These are phyloP conservation scores for Stephania japonica DNA, from an alignment of 164 flowering plant species.

Conservation along the genomic window DNA sequence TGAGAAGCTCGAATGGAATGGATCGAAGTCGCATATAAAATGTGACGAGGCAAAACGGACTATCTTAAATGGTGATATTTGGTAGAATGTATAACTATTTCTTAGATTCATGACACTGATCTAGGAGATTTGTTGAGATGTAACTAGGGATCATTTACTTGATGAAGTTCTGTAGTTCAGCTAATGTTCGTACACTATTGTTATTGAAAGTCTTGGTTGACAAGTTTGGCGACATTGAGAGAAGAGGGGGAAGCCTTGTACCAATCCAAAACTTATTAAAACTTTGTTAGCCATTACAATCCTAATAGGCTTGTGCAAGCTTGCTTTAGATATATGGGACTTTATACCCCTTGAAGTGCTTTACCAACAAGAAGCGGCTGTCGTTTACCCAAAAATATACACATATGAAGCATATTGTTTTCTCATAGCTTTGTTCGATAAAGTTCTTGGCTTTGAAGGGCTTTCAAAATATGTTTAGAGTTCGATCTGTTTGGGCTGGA, in stretches of 20 bases:
- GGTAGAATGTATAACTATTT: slow-evolving; percentile 9
- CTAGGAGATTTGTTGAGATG: slow-evolving; percentile 18
- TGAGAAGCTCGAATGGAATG: slow-evolving; percentile 3
- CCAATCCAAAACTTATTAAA: slow-evolving; percentile 1
- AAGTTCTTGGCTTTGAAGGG: background rate
- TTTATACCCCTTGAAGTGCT: background rate
- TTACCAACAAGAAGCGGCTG: background rate
- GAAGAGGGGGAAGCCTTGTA: slow-evolving; percentile 10
- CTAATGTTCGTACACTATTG: slow-evolving; percentile 18
- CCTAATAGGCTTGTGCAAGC: background rate
- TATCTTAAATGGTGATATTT: slow-evolving; percentile 16
- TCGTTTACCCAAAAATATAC: background rate
- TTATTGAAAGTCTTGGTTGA: slow-evolving; percentile 15
- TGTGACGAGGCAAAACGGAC: slow-evolving; percentile 7
- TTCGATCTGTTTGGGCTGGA: background rate
- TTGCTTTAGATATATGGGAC: background rate
- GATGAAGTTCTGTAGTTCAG: slow-evolving; percentile 7
- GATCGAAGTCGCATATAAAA: background rate
- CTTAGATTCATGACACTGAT: slow-evolving; percentile 14
- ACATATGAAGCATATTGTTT: background rate
- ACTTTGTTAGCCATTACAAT: too few species aligned
- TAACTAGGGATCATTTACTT: slow-evolving; percentile 10
- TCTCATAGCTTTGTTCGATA: background rate
- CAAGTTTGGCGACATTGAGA: slow-evolving; percentile 4
- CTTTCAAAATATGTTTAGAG: background rate